Base-by-base conservation (phyloP, 2,329 filamentous ascomycete genomes). In the Dactylellina parvicollis region DNA sequence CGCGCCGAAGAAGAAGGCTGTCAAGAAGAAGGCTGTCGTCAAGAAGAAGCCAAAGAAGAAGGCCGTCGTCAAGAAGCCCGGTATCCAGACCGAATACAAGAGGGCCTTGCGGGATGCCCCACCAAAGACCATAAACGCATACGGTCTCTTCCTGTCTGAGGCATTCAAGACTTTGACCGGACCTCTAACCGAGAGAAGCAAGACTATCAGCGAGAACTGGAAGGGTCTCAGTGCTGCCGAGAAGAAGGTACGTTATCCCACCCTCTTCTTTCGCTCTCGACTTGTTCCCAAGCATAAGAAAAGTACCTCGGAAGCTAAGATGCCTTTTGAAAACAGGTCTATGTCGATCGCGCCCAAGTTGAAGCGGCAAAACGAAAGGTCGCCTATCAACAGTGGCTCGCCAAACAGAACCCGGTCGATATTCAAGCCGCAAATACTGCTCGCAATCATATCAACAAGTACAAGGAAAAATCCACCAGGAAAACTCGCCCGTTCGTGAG, bases 41-140 rank as follows among this genome's bases (percentile, higher is more conserved):
- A 50, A 16, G 3, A 52, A 32, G 47, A 52, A 52, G 47, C 40
- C 40, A 20, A 70, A 69, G 55, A 60, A 60, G 52, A 69, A 69
- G 64, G 42, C 32, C 14, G 18, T 24, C 20, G 49, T 32, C 14
- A 54, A 72, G 50, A 59, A 72, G 46, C 44, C 59, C 0, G 60
- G 60, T 50, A 47, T 66, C 54, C 26, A 32, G 20, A n/a, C 10
- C 30, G 26, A 47, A 4, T 49, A 49, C 40, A 34, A 56, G 22
- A 66, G 61, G 28, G 38, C 60, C 2, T 16, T 73, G 60, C 52
- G n/a, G n/a, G n/a, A 66, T 10, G 59, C 60, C 26, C 69, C 69
- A 14, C 2, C 54, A 1, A 60, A 42, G 54, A 47, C 7, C 8
- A 36, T 38, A 20, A 54, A 4, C 16, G 3, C 38, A 3, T 73